Base-by-base conservation (phyloP, 2,329 filamentous ascomycete species). In the Penicillium sp. region DNA sequence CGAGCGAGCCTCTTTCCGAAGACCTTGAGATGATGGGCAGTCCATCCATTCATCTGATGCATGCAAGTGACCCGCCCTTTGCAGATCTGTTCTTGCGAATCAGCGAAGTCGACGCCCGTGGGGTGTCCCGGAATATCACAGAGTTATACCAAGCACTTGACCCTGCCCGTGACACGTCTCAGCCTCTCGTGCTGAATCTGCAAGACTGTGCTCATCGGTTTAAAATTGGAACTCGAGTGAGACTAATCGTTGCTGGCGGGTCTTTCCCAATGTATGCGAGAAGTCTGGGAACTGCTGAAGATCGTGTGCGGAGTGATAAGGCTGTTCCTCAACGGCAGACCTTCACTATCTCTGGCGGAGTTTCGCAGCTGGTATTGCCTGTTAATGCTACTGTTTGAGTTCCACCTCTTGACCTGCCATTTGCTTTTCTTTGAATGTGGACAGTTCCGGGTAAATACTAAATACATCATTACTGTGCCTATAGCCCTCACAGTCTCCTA, bases 241-340 rank as follows among this genome's bases (percentile, higher is more conserved):
- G 62, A 31, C 22, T 64, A n/a, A 43, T 62, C 35, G 35, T 62
- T n/a, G 60, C 57, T 13, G 62, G 62, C 14, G 60, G 62, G 4
- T 58, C 53, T 24, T 64, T 64, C 24, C 62, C 62, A 2, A 62
- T 64, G 62, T 64, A 60, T 55, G 62, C 62, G 13, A 58, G 62
- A 46, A 62, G 33, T 27, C 53, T 64, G 22, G 62, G 62, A 10
- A 64, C 60, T 47, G 44, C 54, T 16, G 57, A 64, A 33, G 36
- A 59, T 54, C 60, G 62, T 10, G 27, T 64, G 19, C 46, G 53
- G 4, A 54, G 60, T 44, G 55, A 60, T 36, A 58, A 54, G 19
- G 53, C 54, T 1, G 49, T 19, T 19, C 50, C 60, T 14, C 62
- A 64, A 22, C 58, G n/a, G 13, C 62, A 64, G 50, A 62, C 54